phyloP scores from a whole-genome alignment of 1,284 basidiomycete genomes.

The Apiotrichum laibachii region DNA sequence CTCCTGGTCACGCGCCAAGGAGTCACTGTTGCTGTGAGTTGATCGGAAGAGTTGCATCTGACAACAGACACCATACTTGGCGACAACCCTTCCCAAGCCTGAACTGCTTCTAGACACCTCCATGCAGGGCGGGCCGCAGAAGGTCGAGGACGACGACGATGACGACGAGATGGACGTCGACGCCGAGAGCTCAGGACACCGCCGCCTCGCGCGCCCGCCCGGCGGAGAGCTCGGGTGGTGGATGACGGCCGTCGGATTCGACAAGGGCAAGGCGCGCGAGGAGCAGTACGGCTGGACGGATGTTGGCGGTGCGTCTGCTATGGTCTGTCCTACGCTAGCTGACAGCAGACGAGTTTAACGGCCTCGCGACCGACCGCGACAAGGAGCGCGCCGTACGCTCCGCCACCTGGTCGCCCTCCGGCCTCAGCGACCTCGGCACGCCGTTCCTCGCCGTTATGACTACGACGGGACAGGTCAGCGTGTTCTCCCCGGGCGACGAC shows the following conservation, averaged over 20 bases:
- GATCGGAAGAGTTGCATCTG: background rate
- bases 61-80: slow-evolving; percentile 38
- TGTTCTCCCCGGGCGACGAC: slow-evolving; percentile 36
- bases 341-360: slow-evolving; percentile 30
- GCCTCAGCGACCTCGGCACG: slow-evolving; percentile 24
- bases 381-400: slow-evolving; percentile 26
- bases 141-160: slow-evolving; percentile 12
- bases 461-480: slow-evolving; percentile 30
- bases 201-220: slow-evolving; percentile 20
- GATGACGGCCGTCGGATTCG: slow-evolving; percentile 26
- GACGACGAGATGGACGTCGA: slow-evolving; percentile 14
- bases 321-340: background rate
- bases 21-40: slow-evolving; percentile 28
- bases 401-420: slow-evolving; percentile 45
- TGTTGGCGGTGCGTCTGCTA: slow-evolving; percentile 15
- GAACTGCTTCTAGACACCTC: slow-evolving; percentile 25
- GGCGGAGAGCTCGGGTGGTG: slow-evolving; percentile 39
- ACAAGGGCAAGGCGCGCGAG: slow-evolving; percentile 18
- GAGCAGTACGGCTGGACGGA: slow-evolving; percentile 15
- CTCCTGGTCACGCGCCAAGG: slow-evolving; percentile 29
- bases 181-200: background rate
- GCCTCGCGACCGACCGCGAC: slow-evolving; percentile 25
- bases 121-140: slow-evolving; percentile 10
- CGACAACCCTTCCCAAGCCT: slow-evolving; percentile 29
- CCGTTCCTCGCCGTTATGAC: slow-evolving; percentile 36